Base-by-base conservation (phyloP, 2,329 filamentous ascomycete species). In the Fusarium palustre region DNA sequence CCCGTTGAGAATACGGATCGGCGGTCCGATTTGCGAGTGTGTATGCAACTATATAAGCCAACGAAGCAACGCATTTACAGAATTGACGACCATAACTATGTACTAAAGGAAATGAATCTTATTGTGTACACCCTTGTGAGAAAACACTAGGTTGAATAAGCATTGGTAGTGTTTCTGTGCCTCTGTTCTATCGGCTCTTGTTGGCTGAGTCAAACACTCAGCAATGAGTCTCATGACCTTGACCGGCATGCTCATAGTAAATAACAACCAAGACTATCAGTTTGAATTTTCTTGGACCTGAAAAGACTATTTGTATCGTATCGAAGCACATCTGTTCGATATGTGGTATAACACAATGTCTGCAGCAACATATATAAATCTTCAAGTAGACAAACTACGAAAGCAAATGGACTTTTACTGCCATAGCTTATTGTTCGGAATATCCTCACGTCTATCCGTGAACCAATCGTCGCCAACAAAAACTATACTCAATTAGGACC, bases 401-500 rank as follows among this genome's bases (percentile, higher is more conserved):
- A 55, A 3, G 2, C 20, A 31, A 16, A 28, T 16, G 10, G 5
- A n/a, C 1, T 3, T 15, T 20, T 2, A 39, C 20, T 39, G 1
- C 33, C 11, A 22, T 22, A n/a, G 4, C 2, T 10, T 15, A 39
- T 7, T 10, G 13, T 31, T 33, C 33, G 36, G 20, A 5, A 15
- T 28, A 3, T n/a, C 3, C 15, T 18, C 7, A 22, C 15, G 11
- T 22, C 5, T 28, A 43, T 12, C 16, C 31, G 45, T n/a, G 7
- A 36, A 15, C 39, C 46, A 38, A 59, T 33, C 18, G 2, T 4
- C 2, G 13, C 18, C 12, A 33, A 3, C 15, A 13, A 60, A 31
- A 16, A 53, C 15, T 30, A 64, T 63, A 46, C 64, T 61, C n/a
- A 53, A 66, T 70, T 54, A 28, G 59, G 66, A 45, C 42, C 34